Evolutionary conservation across 164 flowering plant species (phyloP).

Genomic region (Aristolochia contorta): DNA sequence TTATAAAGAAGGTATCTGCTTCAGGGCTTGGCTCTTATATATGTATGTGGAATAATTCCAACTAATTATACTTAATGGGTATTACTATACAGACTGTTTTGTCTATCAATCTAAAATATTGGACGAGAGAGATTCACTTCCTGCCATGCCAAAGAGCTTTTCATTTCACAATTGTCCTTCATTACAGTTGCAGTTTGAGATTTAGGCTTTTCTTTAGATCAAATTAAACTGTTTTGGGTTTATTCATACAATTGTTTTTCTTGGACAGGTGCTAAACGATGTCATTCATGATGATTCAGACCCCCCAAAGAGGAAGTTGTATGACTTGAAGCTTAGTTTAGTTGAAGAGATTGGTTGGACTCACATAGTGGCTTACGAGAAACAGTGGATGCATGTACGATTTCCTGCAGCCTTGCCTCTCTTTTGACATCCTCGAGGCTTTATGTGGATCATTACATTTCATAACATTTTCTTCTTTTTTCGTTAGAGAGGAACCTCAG

Average conservation of each 20-base stretch:
- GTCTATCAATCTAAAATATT: too few species aligned
- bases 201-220: background rate
- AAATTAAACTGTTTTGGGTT: too few species aligned
- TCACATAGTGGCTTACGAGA: constrained; percentile 10
- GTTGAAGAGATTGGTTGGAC: constrained; percentile 24
- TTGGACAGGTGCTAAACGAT: constrained; percentile 51
- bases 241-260: too few species aligned
- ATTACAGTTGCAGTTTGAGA: background rate
- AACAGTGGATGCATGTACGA: constrained; percentile 13
- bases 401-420: constrained; percentile 12
- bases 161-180: background rate
- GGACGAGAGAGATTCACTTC: too few species aligned
- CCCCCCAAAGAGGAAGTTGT: constrained; percentile 76
- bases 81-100: too few species aligned
- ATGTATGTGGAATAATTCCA: too few species aligned
- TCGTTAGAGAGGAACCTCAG: too few species aligned
- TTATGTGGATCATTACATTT: background rate
- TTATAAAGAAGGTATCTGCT: background rate
- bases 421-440: constrained; percentile 3
- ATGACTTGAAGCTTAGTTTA: constrained; percentile 63
- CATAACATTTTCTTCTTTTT: too few species aligned
- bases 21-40: too few species aligned
- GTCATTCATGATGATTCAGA: constrained; percentile 65
- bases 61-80: too few species aligned
- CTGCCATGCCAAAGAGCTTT: background rate